These are phyloP conservation scores for Azolla pinnata DNA, from an alignment of 75 land plant genomes.

Conservation along the genomic window DNA sequence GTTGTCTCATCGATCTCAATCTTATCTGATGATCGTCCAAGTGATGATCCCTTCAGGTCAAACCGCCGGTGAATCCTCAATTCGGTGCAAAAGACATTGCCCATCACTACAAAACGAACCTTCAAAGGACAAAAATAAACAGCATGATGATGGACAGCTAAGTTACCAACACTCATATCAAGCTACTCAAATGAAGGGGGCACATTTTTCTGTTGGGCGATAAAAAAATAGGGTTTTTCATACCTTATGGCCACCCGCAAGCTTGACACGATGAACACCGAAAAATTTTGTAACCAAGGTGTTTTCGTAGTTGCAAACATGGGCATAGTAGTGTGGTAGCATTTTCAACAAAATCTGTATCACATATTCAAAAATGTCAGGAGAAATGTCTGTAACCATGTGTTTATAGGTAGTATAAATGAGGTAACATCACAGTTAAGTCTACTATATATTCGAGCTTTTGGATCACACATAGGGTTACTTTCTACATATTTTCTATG, in stretches of 20 bases:
- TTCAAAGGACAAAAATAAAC: slow-evolving; percentile 26
- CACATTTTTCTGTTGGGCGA: no score
- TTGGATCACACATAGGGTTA: no score
- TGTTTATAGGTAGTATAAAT: no score
- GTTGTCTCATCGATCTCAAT: slow-evolving; percentile 97
- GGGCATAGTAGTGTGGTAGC: slow-evolving; percentile 81
- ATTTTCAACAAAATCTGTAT: slow-evolving; percentile 32
- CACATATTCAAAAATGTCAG: background rate
- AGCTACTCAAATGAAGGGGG: no score
- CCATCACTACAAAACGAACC: slow-evolving; percentile 99
- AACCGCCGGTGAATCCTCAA: slow-evolving; percentile 86
- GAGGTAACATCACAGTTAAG: no score
- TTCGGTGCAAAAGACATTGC: slow-evolving; percentile 99
- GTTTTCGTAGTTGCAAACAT: slow-evolving; percentile 75
- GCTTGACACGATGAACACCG: slow-evolving; percentile 96
- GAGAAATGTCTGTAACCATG: no score
- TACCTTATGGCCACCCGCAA: slow-evolving; percentile 98
- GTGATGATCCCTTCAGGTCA: slow-evolving; percentile 91
- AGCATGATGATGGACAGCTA: background rate
- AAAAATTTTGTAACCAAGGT: slow-evolving; percentile 96
- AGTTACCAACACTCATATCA: background rate
- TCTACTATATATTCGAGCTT: no score
- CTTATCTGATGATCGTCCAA: slow-evolving; percentile 89
- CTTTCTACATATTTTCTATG: background rate
- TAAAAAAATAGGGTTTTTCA: background rate